Evolutionary conservation across 176 grass and related monocot genomes (phyloP), one percentile per base, ranked within the genome.

Genomic region (Pharus latifolius): DNA sequence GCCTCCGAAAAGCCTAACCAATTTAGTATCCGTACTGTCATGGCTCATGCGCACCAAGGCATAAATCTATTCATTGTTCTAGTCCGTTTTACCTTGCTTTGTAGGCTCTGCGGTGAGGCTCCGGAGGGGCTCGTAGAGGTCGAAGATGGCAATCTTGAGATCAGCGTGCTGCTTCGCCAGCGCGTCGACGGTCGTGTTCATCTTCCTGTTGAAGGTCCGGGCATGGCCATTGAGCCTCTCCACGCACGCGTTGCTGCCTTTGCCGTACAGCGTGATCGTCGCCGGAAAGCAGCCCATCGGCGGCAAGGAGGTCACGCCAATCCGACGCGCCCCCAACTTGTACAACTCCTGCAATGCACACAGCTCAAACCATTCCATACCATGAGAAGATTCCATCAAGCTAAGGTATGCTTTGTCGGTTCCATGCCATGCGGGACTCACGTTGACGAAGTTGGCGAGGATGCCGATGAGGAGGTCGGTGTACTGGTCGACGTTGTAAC

Each of bases 221-320:
- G 88, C 83, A 20, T 92, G 85, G 5, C 45, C 15, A 50, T 96
- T 92, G 74, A 96, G 70, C n/a, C 65, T 49, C 6, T n/a, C 7
- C 46, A 96, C 76, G 29, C 92, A 96, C 26, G 40, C 29, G 19
- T 8, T 3, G 52, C 41, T 6, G 17, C 78, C 80, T 3, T 77
- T n/a, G 25, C 92, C 88, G 22, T 84, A 96, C 48, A 84, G 73
- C 31, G 45, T 72, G 80, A 89, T 87, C 2, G 81, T 11, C 32
- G 70, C 80, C 2, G 92, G 92, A 4, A 96, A 19, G 63, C 92
- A 96, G 35, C 92, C 92, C n/a, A 96, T 30, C 27, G 92, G 92
- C 16, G 92, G 63, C 69, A 96, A 29, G 13, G 82, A 70, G 9
- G 85, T 87, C 22, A 96, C 88, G 2, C 88, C 92, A 4, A 96